These are phyloP conservation scores for Alliaria petiolata DNA, from an alignment of 345 rosid species.

Conservation along the genomic window DNA sequence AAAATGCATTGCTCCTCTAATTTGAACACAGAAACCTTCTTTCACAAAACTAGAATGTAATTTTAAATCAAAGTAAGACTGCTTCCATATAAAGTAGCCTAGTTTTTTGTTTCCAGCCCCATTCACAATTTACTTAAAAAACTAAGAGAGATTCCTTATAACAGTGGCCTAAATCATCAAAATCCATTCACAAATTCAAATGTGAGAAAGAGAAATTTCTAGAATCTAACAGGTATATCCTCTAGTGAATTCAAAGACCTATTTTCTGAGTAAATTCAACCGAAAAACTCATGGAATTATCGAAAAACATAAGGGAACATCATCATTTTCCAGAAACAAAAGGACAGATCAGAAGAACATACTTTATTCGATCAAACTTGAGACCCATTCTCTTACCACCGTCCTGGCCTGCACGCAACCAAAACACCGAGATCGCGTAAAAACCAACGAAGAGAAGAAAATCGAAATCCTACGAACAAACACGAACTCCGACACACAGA, in stretches of 20 bases:
- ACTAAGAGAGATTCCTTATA: background rate
- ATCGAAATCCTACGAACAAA: background rate
- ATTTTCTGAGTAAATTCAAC: background rate
- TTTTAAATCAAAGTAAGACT: background rate
- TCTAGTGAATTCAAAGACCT: background rate
- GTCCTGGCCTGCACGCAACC: slow-evolving; percentile 60
- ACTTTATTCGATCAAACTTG: slow-evolving; percentile 87
- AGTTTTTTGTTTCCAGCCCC: background rate
- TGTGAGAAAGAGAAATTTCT: background rate
- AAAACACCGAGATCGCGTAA: slow-evolving; percentile 1
- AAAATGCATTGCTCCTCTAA: background rate
- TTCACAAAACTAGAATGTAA: background rate
- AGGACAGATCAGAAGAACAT: slow-evolving; percentile 26
- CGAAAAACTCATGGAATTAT: background rate
- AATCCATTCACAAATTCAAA: background rate
- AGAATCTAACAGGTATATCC: background rate
- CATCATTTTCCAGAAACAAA: background rate
- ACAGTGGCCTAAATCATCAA: background rate
- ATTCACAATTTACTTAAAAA: too few relatives aligned
- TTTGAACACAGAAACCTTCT: background rate
- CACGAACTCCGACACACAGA: background rate
- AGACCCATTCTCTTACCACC: slow-evolving; percentile 95
- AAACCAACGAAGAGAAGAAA: background rate
- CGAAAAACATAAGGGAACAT: background rate
- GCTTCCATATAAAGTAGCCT: background rate